Percentiles rank a stretch among this genome's conserved stretches.
phyloP scores from a whole-genome alignment of 2,329 filamentous ascomycete species.

The Colletotrichum godetiae region DNA sequence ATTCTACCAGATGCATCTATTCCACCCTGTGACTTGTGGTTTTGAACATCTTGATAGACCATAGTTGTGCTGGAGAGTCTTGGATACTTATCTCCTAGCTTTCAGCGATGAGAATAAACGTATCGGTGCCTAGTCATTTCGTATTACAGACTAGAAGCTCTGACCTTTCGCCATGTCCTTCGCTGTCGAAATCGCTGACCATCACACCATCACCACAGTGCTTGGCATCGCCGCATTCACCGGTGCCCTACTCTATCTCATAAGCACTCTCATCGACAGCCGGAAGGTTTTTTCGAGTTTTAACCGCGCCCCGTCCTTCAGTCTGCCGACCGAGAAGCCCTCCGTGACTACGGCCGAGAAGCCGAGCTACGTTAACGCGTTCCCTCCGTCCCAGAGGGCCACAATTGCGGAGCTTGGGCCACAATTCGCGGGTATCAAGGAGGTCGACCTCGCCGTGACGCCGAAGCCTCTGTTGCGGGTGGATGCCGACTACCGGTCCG shows the following conservation, averaged over 20 bases:
- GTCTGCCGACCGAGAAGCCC: background rate
- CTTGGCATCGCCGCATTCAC: constrained; percentile 9
- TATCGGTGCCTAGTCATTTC: background rate
- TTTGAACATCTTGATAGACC: constrained; percentile 2
- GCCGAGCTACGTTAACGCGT: constrained; percentile 40
- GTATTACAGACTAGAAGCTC: background rate
- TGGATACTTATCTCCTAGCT: background rate
- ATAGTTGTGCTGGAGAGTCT: background rate
- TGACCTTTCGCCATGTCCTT: constrained; percentile 5
- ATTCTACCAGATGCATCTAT: background rate
- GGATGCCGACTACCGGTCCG: constrained; percentile 48
- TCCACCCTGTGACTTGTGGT: background rate
- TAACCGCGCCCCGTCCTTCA: constrained; percentile 5
- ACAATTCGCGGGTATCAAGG: background rate
- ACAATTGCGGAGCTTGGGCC: constrained; percentile 32
- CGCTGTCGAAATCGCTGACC: background rate
- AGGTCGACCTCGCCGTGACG: constrained; percentile 29
- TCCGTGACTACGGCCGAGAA: background rate
- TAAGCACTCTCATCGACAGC: background rate
- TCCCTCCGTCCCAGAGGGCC: constrained; percentile 42
- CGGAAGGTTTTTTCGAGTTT: constrained; percentile 2
- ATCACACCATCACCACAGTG: background rate
- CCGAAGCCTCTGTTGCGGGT: constrained; percentile 44
- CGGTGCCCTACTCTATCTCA: constrained; percentile 11
- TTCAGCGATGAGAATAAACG: background rate